Conservation (phyloP, 2,329 filamentous ascomycete species). For the Chalaropsis thielavioides region DNA sequence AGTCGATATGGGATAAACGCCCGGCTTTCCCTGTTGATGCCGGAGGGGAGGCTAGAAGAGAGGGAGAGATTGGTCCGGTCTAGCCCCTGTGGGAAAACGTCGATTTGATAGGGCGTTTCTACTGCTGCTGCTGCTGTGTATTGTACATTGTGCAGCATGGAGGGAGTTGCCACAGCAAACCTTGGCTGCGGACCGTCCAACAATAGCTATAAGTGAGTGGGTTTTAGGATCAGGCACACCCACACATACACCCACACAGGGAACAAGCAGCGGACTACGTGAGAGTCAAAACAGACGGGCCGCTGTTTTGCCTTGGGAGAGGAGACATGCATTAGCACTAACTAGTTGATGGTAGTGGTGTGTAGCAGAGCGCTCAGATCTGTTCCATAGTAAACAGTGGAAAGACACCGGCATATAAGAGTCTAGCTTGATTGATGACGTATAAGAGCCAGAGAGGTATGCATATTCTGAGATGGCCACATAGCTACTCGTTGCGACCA, state of each 20-base stretch:
- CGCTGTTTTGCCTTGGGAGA: neutral
- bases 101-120: neutral
- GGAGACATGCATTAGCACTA: neutral
- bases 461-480: neutral
- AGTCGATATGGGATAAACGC: no score
- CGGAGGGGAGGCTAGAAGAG: no score
- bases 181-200: no score
- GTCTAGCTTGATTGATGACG: neutral
- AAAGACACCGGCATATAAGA: neutral
- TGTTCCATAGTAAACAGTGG: neutral
- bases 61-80: no score
- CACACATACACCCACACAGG: no score
- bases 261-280: neutral
- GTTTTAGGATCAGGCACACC: neutral
- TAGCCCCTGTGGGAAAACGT: neutral
- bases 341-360: neutral
- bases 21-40: no score
- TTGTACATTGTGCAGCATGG: neutral
- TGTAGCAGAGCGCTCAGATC: neutral
- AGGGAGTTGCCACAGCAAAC: neutral
- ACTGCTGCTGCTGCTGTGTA: neutral
- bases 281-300: neutral
- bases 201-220: neutral
- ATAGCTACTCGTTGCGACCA: neutral
- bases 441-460: neutral